Evolutionary conservation across 208 protist genomes (phyloP).

Genomic region (Wallacemonas sp.): DNA sequence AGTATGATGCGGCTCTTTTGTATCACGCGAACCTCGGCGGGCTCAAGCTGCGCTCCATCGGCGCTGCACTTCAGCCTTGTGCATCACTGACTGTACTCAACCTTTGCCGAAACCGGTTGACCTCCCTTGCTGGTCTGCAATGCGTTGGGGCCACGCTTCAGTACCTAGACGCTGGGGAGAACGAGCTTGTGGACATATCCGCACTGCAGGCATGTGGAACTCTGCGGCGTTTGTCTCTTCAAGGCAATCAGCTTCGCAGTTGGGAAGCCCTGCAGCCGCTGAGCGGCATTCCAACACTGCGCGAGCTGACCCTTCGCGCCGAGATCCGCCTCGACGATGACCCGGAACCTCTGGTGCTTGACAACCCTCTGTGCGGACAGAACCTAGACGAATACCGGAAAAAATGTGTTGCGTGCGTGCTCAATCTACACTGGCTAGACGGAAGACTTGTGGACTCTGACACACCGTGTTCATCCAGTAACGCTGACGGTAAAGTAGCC

Average conservation of each 20-base stretch:
- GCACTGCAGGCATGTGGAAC: conserved; percentile 23
- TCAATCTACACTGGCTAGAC: conserved; percentile 60
- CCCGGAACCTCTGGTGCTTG: conserved; percentile 37
- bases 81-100: conserved; percentile 47
- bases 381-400: conserved; percentile 23
- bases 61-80: conserved; percentile 41
- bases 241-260: conserved; percentile 63
- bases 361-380: conserved; percentile 71
- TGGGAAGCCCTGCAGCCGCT: conserved; percentile 33
- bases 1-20: conserved; percentile 71
- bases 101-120: conserved; percentile 61
- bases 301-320: conserved; percentile 41
- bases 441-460: conserved; percentile 11
- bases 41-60: conserved; percentile 21
- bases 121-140: conserved; percentile 49
- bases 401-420: conserved; percentile 24
- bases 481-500: background rate
- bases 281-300: conserved; percentile 32
- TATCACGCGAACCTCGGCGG: conserved; percentile 25
- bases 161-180: conserved; percentile 70
- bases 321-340: conserved; percentile 30
- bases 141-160: conserved; percentile 37
- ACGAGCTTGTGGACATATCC: conserved; percentile 41
- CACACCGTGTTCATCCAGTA: background rate
- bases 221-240: conserved; percentile 42